These are phyloP conservation scores for Boletellus emodensis DNA, from an alignment of 768 basidiomycete species.

Conservation along the genomic window DNA sequence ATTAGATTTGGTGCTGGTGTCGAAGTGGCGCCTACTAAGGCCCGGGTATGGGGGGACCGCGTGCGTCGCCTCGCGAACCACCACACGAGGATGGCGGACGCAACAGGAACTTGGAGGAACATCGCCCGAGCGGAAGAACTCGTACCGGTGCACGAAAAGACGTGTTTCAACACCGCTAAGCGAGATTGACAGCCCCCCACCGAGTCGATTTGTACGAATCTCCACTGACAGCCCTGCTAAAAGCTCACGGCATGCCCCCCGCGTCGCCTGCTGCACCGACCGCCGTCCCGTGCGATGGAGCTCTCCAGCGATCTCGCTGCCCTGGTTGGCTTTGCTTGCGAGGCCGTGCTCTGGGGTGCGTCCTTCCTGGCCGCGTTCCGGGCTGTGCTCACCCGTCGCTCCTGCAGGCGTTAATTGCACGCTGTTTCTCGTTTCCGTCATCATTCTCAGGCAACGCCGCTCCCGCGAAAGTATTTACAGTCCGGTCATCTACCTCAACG, in stretches of 20 bases:
- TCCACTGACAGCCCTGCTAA: neutral
- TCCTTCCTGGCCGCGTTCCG: too few species aligned
- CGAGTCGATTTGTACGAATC: neutral
- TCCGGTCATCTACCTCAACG: conserved; percentile 29
- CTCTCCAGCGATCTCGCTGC: conserved; percentile 31
- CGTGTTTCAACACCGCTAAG: neutral
- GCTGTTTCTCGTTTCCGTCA: conserved; percentile 29
- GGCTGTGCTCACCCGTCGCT: too few species aligned
- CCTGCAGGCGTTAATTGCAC: conserved; percentile 20
- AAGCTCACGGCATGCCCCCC: neutral
- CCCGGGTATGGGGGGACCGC: too few species aligned
- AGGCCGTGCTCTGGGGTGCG: conserved; percentile 35
- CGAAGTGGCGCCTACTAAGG: too few species aligned
- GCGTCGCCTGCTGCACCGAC: too few species aligned
- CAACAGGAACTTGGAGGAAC: neutral
- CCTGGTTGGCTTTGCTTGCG: conserved; percentile 36
- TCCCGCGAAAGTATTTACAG: conserved; percentile 11
- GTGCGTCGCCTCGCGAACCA: too few species aligned
- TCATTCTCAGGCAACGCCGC: conserved; percentile 18
- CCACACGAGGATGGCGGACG: conserved; percentile 14
- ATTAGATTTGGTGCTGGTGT: too few species aligned
- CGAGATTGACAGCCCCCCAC: too few species aligned
- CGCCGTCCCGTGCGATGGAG: conserved; percentile 10
- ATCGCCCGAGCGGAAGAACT: too few species aligned
- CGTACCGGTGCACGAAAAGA: too few species aligned